Base-by-base conservation (phyloP, 75 land plant genomes). In the Azolla pinnata region DNA sequence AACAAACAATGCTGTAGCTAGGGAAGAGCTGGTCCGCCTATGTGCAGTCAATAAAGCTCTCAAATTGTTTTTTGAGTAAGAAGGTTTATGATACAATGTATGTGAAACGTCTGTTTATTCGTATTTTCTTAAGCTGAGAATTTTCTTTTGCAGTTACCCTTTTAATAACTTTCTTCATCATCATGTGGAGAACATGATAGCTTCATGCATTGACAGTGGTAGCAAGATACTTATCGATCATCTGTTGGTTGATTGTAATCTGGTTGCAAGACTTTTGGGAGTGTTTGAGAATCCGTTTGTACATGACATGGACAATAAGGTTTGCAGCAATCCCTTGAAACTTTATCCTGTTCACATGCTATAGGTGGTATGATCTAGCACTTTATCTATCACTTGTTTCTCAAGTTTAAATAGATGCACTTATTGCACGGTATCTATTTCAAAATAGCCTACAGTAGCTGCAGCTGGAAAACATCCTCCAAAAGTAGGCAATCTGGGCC, bases 141-240 rank as follows among this genome's bases (percentile, higher is more conserved):
- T 51, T 54, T 1, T 23, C 18, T 32, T 19, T 14, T 69, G 48
- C 68, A 95, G 96, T 74, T 95, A 95, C 56, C 96, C 96, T 19
- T 95, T 75, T 62, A 95, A 89, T 68, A 95, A 89, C 51, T 76
- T 86, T 62, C 51, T 95, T 78, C 96, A 95, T 70, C 93, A 85
- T 47, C 83, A 89, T 53, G 88, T 95, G 58, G 96, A 95, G 60
- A 76, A 64, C 19, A 77, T 89, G 5, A 57, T 95, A 32, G 59
- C 64, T 4, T 89, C 87, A 33, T 95, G 90, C 61, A 57, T 95
- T 45, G 99, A 83, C 63, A 83, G 90, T 69, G 81, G 76, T 49
- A 75, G 67, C 31, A 27, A 54, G 29, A 31, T 64, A 7, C 67
- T 95, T 44, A 33, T 77, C 33, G 85, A 95, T 24, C 89, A 89